phyloP scores from a whole-genome alignment of 371 early-diverging fungal species.

The Parasitella parasitica region DNA sequence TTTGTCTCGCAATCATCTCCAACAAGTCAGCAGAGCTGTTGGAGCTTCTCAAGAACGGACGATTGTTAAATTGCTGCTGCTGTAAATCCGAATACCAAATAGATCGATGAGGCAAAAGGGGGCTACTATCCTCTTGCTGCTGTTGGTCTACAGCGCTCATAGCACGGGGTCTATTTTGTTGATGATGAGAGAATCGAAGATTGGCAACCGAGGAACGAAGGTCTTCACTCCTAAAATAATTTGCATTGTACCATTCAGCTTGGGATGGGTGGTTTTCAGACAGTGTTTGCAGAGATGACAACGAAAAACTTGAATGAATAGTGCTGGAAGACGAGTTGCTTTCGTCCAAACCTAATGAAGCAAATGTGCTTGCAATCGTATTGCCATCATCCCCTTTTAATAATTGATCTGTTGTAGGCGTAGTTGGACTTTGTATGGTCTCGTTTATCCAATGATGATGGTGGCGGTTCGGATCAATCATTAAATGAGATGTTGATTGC shows the following conservation, averaged over 20 bases:
- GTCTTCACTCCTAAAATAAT: conserved; percentile 25
- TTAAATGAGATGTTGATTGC: conserved; percentile 27
- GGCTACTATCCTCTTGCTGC: neutral
- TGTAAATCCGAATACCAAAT: conserved; percentile 17
- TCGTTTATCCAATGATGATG: neutral
- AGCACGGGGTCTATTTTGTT: conserved; percentile 43
- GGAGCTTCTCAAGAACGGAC: conserved; percentile 30
- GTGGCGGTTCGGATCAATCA: conserved; percentile 16
- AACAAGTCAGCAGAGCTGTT: conserved; percentile 45
- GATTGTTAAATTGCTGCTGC: neutral
- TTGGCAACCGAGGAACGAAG: conserved; percentile 20
- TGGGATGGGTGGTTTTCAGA: conserved; percentile 11
- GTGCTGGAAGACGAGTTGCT: neutral
- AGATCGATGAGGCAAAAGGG: conserved; percentile 10
- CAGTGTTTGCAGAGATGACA: conserved; percentile 28
- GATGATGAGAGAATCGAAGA: neutral
- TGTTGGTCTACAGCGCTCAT: conserved; percentile 46
- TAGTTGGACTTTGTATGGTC: conserved; percentile 26
- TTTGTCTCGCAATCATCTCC: conserved; percentile 38
- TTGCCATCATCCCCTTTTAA: conserved; percentile 28
- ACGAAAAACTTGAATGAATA: conserved; percentile 29
- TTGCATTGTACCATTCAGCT: neutral
- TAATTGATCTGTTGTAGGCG: conserved; percentile 39
- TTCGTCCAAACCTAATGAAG: conserved; percentile 74
- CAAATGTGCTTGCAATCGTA: conserved; percentile 65